Evolutionary conservation across 371 early-diverging fungal genomes (phyloP), one percentile per base, ranked within the genome.

Genomic region (Sporodiniella umbellata): DNA sequence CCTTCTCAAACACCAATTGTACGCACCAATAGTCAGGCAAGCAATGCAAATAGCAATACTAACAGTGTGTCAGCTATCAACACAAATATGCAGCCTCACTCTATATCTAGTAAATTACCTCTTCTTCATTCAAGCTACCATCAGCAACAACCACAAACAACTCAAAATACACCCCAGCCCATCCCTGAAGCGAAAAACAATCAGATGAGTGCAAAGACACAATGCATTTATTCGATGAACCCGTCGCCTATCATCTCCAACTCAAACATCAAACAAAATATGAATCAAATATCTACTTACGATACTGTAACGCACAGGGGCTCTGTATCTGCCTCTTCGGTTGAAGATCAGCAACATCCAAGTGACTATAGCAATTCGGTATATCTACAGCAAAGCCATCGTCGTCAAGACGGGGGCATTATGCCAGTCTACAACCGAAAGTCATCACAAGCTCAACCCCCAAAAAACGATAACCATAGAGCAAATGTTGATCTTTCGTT

Each of bases 81-180:
- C 26, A 58, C 65, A 8, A 64, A 54, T 6, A 44, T 69, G 12
- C 65, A 69, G n/a, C 49, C 69, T 0, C 58, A 53, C 25, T 49
- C 65, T 19, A 47, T 63, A 47, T 26, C 35, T 6, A 60, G 59
- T 14, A 39, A 53, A 23, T 31, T 42, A 0, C 45, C 37, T 39
- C 23, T 31, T 18, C n/a, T 28, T 22, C 46, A 21, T 8, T 35
- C 44, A 12, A 33, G 28, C 1, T 42, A 52, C 2, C 53, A 45
- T 0, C 44, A 53, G n/a, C 30, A 24, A 23, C 31, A 40, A 15
- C 45, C 45, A 15, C 45, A 37, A 19, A 43, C 43, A 12, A 33
- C 35, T 5, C 51, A 35, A 1, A 15, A 33, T 8, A 33, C 3
- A 18, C 37, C 35, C 11, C 53, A 37, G 2, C 38, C 35, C 15